Base-by-base conservation (phyloP, 352 stramenopile species). In the Phytophthora pini region DNA sequence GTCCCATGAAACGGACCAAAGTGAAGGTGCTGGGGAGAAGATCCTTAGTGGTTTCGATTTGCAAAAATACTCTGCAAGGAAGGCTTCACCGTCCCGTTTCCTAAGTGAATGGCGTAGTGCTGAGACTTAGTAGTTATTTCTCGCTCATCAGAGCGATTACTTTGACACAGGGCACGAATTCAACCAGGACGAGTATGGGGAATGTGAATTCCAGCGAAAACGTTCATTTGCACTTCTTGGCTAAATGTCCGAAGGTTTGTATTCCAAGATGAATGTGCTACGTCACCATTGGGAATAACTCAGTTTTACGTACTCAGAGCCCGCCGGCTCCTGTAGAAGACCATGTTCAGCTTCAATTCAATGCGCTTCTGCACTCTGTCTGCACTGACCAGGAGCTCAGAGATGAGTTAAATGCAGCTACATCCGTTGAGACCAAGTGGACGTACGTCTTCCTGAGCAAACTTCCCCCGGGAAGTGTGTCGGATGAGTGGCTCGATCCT, bases 371-470 rank as follows among this genome's bases (percentile, higher is more conserved):
- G 11, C 49, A 58, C 20, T 46, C 47, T 9, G 79, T 74, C 15
- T 44, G 57, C 7, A 65, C 80, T 11, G 36, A 78, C 0, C 5
- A 53, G 0, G 52, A 68, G 15, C 58, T 87, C 15, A 44, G 67
- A 0, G 70, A 82, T 2, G 80, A 93, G 32, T 43, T 93, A 4
- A 73, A 64, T 31, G 17, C 54, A 2, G 55, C 82, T 10, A 82
- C 91, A 50, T 72, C 77, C 0, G 66, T 75, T 20, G 71, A 82
- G 43, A 82, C 76, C 24, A 91, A 93, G 75, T 93, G 84, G 84
- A 76, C 83, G 49, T 89, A 89, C 61, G 52, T 77, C n/a, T 88
- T 82, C 60, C 51, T 93, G 74, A 81, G 71, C 56, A 86, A 88
- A 17, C 61, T 89, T n/a, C 22, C 65, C 1, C 43, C 47, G 2